Evolutionary conservation across 192 early-diverging fungal species (phyloP).

Genomic region (Ramicandelaber brevisporus): DNA sequence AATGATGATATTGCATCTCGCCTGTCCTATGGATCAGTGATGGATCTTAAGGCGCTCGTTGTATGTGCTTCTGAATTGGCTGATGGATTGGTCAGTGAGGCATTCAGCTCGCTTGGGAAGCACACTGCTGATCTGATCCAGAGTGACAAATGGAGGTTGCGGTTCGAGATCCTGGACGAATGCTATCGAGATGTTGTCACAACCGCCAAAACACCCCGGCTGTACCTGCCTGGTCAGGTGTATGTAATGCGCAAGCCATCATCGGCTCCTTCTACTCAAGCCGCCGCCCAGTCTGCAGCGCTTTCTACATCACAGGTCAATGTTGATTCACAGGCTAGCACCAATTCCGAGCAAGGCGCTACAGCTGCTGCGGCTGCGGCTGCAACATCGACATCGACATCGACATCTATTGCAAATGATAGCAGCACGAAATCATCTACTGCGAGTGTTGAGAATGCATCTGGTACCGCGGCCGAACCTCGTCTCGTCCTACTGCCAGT

Average conservation of each 20-base stretch:
- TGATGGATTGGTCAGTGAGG: constrained; percentile 17
- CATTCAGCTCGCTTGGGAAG: constrained; percentile 15
- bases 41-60: constrained; percentile 29
- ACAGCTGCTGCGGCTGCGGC: constrained; percentile 1
- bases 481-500: no score
- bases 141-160: constrained; percentile 12
- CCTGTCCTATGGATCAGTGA: constrained; percentile 33
- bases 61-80: constrained; percentile 23
- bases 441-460: no score
- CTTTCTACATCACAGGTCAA: neutral
- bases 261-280: constrained; percentile 9
- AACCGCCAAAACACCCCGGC: constrained; percentile 11
- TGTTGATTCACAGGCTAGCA: neutral
- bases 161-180: constrained; percentile 10
- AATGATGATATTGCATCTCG: constrained; percentile 33
- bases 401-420: neutral
- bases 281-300: constrained; percentile 6
- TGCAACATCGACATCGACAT: constrained; percentile 1
- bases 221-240: constrained; percentile 14
- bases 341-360: neutral
- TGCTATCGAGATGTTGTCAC: constrained; percentile 3
- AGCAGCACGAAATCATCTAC: constrained; percentile 7
- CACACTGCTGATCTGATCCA: constrained; percentile 9
- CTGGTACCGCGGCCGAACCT: no score
- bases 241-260: constrained; percentile 12